Conservation (phyloP, 305 asterid genomes). For the Salvia sclarea region DNA sequence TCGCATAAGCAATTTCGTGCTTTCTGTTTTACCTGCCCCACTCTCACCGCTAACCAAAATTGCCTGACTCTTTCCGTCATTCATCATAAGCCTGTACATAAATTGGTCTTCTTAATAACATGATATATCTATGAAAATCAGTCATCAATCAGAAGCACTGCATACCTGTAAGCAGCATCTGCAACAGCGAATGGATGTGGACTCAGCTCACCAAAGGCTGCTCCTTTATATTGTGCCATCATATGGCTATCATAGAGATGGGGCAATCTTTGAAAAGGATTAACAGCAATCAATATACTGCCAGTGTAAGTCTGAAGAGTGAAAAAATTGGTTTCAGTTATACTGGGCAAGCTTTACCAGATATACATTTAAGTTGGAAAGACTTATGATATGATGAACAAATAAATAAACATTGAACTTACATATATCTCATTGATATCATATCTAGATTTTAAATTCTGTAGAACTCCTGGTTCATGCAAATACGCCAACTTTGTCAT, state of each 20-base stretch:
- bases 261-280: constrained; percentile 87
- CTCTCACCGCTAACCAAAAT: constrained; percentile 91
- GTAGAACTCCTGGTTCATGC: constrained; percentile 87
- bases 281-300: constrained; percentile 82
- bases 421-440: constrained; percentile 91
- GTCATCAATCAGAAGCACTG: constrained; percentile 27
- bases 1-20: constrained; percentile 78
- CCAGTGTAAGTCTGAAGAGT: constrained; percentile 74
- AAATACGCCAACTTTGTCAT: constrained; percentile 91
- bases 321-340: constrained; percentile 31
- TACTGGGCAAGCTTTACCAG: constrained; percentile 12
- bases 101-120: constrained; percentile 19
- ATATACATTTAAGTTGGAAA: constrained; percentile 7
- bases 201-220: constrained; percentile 87
- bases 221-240: constrained; percentile 94
- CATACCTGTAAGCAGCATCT: constrained; percentile 89
- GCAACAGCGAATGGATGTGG: constrained; percentile 96
- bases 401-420: constrained; percentile 33
- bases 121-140: constrained; percentile 1
- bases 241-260: constrained; percentile 87
- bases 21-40: constrained; percentile 95
- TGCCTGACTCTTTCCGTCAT: constrained; percentile 77
- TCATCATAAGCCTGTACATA: constrained; percentile 68
- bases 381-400: neutral
- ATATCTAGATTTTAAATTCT: constrained; percentile 74